Evolutionary conservation across 225 moss, liverwort and hornwort genomes (phyloP), one percentile per base, ranked within the genome.

Genomic region (Marchantia paleacea): DNA sequence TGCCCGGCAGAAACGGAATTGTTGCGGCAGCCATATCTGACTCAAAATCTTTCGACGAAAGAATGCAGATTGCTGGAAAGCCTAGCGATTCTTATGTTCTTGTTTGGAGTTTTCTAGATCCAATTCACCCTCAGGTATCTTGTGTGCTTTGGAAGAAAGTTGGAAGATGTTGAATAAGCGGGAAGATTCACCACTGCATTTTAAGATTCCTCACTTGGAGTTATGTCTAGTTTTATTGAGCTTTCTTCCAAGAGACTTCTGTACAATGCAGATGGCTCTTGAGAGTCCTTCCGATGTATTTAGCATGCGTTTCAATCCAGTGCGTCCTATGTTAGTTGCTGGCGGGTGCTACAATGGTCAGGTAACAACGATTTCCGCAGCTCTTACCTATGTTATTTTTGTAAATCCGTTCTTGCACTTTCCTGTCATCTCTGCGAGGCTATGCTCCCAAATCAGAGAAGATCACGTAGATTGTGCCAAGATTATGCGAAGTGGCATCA

Each of bases 311-410:
- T 97, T 97, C 81, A 92, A 97, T 80, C 94, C 97, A 2, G 67
- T 82, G 39, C 88, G 88, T 67, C 86, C 97, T 26, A 91, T 87
- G 79, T 77, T 94, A 9, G 76, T 97, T 76, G 97, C 90, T 31
- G 97, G 94, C 79, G 94, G 97, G 78, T 97, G 93, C 81, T 97
- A 82, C 57, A 93, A 91, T 80, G 97, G 94, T 57, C 97, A 97
- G 85, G 97, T 97, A 77, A 15, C 8, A 10, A 67, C 7, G 9
- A 67, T 7, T 18, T 61, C n/a, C 7, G 25, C 26, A 64, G 26
- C 25, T 26, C 26, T 26, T 25, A 24, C 25, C 0, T 26, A 26
- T 64, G 0, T 64, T 12, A 64, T 64, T 0, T 24, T 24, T 7
- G 10, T 26, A 26, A 8, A 12, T 64, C 25, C 64, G 64, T 24